Base-by-base conservation (phyloP, 257 asterid species). In the Solanum chilense region DNA sequence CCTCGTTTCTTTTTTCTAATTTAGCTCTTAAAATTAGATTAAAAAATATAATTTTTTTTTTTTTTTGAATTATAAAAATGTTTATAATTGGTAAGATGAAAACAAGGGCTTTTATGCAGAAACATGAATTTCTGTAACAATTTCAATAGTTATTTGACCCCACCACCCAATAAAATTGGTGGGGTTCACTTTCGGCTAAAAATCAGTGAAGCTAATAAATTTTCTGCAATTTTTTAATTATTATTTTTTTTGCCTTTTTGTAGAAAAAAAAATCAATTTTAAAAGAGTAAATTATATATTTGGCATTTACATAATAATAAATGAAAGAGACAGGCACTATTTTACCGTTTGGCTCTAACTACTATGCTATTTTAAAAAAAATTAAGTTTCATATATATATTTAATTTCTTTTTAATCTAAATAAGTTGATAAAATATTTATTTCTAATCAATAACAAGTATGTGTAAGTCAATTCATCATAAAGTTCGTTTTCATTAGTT, bases 111-210 rank as follows among this genome's bases (percentile, higher is more conserved):
- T 27, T 81, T 31, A 49, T 81, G 45, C 45, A 81, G 69, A 49
- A 81, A 81, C 85, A 49, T 81, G 45, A 81, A 85, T 29, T 85
- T 45, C 80, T 85, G 87, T 47, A 85, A 85, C 81, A 71, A 25
- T 85, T 64, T 68, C 20, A 27, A 41, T n/a, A 68, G 87, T 20
- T 16, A 33, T 68, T 68, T 60, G 81, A 71, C 78, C 78, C 87
- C 44, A 85, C 87, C 64, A 29, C 87, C 66, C 29, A 47, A 81
- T 49, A 13, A 85, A 85, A 64, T 56, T 47, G 27, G 87, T 85
- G 81, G 87, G 87, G 68, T 85, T 42, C 81, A 18, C 81, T 68
- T 85, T 85, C 64, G 80, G 87, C 87, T 68, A 27, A n/a, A 85
- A 85, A 85, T 68, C 87, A 64, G 87, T 14, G 81, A 44, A 68